phyloP scores from a whole-genome alignment of 257 asterid species.

The Datura wrightii region DNA sequence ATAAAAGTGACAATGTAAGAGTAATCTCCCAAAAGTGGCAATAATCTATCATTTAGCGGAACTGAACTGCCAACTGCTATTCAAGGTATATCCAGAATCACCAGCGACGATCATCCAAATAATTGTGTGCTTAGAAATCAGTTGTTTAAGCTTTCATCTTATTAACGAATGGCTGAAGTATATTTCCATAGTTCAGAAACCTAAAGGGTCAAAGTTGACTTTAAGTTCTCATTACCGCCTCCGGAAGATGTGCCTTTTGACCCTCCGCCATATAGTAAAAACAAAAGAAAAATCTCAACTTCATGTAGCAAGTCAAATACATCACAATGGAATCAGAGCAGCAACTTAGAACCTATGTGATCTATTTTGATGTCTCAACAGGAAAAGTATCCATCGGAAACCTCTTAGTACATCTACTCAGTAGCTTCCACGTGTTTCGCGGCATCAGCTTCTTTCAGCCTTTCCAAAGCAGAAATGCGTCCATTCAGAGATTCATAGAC shows the following conservation, averaged over 20 bases:
- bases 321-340: not conserved
- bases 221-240: not conserved
- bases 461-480: slow-evolving; percentile 70
- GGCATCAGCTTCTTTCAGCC: slow-evolving; percentile 61
- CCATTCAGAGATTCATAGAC: slow-evolving; percentile 66
- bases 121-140: not conserved
- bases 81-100: not conserved
- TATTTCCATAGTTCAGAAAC: not conserved
- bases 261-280: not conserved
- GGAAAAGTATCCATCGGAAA: not conserved
- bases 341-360: not conserved
- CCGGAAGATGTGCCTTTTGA: not conserved
- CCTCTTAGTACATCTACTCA: slow-evolving; percentile 46
- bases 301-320: not conserved
- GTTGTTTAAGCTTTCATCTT: not conserved
- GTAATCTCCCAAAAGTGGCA: not conserved
- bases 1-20: not conserved
- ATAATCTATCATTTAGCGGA: not conserved
- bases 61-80: not conserved
- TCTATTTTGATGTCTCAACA: slow-evolving; percentile 26
- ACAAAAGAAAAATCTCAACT: slow-evolving; percentile 16
- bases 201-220: not conserved
- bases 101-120: not conserved
- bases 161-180: not conserved
- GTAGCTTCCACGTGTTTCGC: slow-evolving; percentile 64